phyloP scores from a whole-genome alignment of 1,284 basidiomycete species.

The Fomitiporia mediterranea region DNA sequence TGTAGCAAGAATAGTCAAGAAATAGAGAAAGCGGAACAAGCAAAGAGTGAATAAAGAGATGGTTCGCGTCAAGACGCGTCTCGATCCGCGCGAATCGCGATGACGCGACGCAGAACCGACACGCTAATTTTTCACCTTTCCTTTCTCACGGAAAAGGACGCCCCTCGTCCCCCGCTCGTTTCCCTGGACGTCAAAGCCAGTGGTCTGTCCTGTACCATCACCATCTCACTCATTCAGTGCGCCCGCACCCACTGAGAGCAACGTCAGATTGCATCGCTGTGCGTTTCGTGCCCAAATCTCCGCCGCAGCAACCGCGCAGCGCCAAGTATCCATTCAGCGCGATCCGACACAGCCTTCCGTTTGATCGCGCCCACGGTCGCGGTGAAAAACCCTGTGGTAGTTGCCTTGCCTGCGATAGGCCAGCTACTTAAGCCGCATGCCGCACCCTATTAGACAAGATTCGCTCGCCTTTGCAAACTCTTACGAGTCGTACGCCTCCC shows the following conservation, averaged over 20 bases:
- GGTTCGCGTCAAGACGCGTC: conserved; percentile 12
- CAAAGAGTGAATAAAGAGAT: neutral
- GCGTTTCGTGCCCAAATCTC: neutral
- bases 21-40: neutral
- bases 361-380: neutral
- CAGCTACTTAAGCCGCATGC: neutral
- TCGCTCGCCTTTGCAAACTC: conserved; percentile 15
- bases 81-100: no score
- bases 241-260: no score
- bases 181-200: neutral
- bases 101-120: neutral
- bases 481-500: conserved; percentile 15
- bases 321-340: neutral
- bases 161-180: neutral
- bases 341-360: conserved; percentile 9
- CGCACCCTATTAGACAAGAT: conserved; percentile 6
- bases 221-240: neutral
- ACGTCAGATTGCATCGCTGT: neutral
- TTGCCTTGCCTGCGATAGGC: neutral
- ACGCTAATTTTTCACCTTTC: neutral
- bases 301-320: no score
- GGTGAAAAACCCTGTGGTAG: no score
- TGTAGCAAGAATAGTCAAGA: neutral
- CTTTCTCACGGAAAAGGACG: conserved; percentile 3
- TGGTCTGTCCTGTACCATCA: neutral